These are phyloP conservation scores for Boeremia exigua DNA, from an alignment of 2,329 filamentous ascomycete genomes.

Conservation along the genomic window DNA sequence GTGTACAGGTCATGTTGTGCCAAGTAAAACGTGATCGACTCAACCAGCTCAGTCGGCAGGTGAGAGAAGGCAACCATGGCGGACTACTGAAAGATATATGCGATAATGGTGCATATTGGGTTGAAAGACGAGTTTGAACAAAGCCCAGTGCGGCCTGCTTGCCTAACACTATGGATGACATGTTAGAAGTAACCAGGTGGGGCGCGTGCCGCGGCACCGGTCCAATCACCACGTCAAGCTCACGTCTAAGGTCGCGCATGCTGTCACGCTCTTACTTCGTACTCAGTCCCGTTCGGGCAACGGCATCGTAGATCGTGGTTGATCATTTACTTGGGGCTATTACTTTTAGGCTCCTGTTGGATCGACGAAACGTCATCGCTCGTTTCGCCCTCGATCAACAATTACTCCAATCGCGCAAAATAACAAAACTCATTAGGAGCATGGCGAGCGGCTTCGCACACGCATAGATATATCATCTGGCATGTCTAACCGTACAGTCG, in stretches of 20 bases:
- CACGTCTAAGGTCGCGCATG: background rate
- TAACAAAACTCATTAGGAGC: too few relatives aligned
- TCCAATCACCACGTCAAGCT: background rate
- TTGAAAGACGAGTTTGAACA: background rate
- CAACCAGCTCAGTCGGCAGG: slow-evolving; percentile 33
- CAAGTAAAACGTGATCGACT: slow-evolving; percentile 28
- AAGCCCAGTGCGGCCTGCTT: background rate
- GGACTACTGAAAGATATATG: background rate
- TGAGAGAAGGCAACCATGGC: slow-evolving; percentile 29
- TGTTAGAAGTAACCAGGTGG: background rate
- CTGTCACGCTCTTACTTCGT: too few relatives aligned
- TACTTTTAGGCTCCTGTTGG: too few relatives aligned
- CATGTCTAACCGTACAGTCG: too few relatives aligned
- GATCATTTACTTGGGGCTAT: too few relatives aligned
- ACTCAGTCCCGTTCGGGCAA: too few relatives aligned
- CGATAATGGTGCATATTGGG: background rate
- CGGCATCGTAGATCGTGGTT: too few relatives aligned
- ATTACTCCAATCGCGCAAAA: too few relatives aligned
- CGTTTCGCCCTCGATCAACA: too few relatives aligned
- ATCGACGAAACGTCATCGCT: background rate
- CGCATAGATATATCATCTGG: too few relatives aligned
- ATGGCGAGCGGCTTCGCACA: too few relatives aligned
- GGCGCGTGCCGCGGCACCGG: background rate
- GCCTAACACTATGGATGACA: slow-evolving; percentile 1
- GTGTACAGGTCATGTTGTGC: slow-evolving; percentile 26